phyloP scores from a whole-genome alignment of 1,284 basidiomycete genomes.

The Cryptococcus jaspeensis region DNA sequence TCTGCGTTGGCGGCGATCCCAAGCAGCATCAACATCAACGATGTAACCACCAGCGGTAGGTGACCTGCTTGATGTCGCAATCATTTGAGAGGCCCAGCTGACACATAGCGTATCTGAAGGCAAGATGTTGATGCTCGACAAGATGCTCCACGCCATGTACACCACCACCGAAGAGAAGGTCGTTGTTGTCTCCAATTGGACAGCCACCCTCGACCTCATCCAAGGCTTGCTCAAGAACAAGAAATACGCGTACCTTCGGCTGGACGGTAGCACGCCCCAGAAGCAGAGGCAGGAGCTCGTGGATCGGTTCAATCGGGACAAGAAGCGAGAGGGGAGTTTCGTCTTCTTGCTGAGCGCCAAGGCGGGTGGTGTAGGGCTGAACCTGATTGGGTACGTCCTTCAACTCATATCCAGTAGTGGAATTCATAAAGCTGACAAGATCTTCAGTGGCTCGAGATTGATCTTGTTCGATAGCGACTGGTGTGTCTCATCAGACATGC shows the following conservation, averaged over 20 bases:
- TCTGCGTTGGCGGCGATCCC: conserved; percentile 71
- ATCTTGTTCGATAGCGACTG: conserved; percentile 87
- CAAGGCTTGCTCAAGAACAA: conserved; percentile 78
- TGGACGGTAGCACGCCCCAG: conserved; percentile 84
- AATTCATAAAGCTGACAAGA: not conserved
- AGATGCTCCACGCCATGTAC: conserved; percentile 64
- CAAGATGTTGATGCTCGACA: conserved; percentile 74
- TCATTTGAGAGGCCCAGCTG: not conserved
- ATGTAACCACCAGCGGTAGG: conserved; percentile 73
- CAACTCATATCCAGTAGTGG: not conserved
- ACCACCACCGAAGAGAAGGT: conserved; percentile 86
- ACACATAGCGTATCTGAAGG: conserved; percentile 51
- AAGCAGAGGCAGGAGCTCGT: conserved; percentile 67
- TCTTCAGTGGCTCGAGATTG: conserved; percentile 70
- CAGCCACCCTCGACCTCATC: conserved; percentile 86
- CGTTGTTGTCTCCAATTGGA: conserved; percentile 85
- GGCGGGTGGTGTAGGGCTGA: conserved; percentile 92
- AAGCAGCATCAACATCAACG: conserved; percentile 60
- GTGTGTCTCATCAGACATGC: conserved; percentile 48
- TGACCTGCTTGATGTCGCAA: not conserved
- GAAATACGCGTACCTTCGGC: conserved; percentile 73
- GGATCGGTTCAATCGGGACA: conserved; percentile 44
- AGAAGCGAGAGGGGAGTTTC: conserved; percentile 52
- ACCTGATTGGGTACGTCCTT: conserved; percentile 68
- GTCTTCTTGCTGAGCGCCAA: conserved; percentile 93